phyloP scores from a whole-genome alignment of 1,284 basidiomycete genomes.

The Apiotrichum mycotoxinovorans region DNA sequence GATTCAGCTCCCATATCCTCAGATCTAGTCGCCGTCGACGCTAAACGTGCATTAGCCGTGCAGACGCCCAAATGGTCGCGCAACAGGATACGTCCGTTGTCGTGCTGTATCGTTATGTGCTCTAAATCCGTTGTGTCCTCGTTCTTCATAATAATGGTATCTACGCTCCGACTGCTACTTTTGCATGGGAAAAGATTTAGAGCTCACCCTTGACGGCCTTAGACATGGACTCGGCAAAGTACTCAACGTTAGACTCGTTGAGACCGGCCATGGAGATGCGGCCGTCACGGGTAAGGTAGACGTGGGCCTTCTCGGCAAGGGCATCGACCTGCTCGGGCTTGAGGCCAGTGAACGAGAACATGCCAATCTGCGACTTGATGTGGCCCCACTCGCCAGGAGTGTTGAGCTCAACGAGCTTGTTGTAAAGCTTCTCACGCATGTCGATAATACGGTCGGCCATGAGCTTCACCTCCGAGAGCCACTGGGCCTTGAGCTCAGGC shows the following conservation, averaged over 20 bases:
- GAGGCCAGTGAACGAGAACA: conserved; percentile 78
- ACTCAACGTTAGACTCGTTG: conserved; percentile 82
- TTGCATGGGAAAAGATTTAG: neutral
- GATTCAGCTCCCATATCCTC: neutral
- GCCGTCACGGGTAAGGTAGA: conserved; percentile 70
- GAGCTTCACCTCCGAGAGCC: conserved; percentile 85
- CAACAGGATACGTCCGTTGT: too few relatives aligned
- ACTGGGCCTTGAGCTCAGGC: conserved; percentile 74
- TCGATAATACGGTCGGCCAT: conserved; percentile 97
- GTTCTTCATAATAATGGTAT: too few relatives aligned
- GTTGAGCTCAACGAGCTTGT: conserved; percentile 72
- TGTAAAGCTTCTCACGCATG: conserved; percentile 85
- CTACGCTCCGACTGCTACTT: too few relatives aligned
- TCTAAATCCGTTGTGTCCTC: too few relatives aligned
- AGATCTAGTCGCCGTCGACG: too few relatives aligned
- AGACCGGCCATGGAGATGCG: conserved; percentile 95
- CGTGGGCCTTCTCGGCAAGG: conserved; percentile 85
- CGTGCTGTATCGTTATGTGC: too few relatives aligned
- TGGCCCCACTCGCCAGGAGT: conserved; percentile 95
- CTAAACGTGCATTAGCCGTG: too few relatives aligned
- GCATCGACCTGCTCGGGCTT: conserved; percentile 77
- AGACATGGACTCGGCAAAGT: conserved; percentile 82
- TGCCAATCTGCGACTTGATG: conserved; percentile 88
- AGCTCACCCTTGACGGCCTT: conserved; percentile 76
- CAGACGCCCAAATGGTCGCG: too few relatives aligned